Evolutionary conservation across 2,329 filamentous ascomycete species (phyloP).

Genomic region (Fusarium udum): DNA sequence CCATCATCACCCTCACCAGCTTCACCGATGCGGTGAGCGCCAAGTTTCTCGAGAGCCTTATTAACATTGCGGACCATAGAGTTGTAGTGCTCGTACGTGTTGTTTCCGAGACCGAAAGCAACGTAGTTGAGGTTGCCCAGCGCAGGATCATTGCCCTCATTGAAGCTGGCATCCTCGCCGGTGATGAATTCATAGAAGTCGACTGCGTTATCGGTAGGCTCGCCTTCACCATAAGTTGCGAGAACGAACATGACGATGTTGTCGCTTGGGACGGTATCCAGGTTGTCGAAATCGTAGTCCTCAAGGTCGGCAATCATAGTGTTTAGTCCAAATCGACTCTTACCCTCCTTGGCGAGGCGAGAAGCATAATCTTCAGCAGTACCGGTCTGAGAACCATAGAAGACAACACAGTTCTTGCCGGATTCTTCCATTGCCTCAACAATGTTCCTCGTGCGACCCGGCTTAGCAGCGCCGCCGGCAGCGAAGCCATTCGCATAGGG

Average conservation of each 20-base stretch:
- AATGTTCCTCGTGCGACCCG: constrained; percentile 89
- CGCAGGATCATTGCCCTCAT: constrained; percentile 76
- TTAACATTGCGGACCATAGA: constrained; percentile 95
- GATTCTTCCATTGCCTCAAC: constrained; percentile 95
- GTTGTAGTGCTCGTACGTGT: constrained; percentile 99
- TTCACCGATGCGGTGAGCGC: constrained; percentile 83
- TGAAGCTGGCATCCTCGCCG: constrained; percentile 82
- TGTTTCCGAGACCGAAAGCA: constrained; percentile 96
- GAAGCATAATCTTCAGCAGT: constrained; percentile 99
- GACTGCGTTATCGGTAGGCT: constrained; percentile 98
- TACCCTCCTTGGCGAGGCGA: constrained; percentile 94
- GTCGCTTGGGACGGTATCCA: constrained; percentile 87
- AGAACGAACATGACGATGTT: constrained; percentile 95
- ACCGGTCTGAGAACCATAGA: constrained; percentile 98
- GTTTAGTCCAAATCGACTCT: constrained; percentile 93
- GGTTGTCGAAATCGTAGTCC: constrained; percentile 95
- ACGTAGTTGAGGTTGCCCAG: constrained; percentile 90
- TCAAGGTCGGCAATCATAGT: constrained; percentile 99
- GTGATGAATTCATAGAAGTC: constrained; percentile 98
- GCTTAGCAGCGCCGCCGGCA: constrained; percentile 75
- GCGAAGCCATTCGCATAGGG: constrained; percentile 83
- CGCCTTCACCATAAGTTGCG: constrained; percentile 97
- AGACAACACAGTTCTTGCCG: constrained; percentile 96
- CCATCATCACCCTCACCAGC: constrained; percentile 97
- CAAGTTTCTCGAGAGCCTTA: constrained; percentile 81